Conservation (phyloP, 2,329 filamentous ascomycete genomes). For the Aspergillus tamarii region DNA sequence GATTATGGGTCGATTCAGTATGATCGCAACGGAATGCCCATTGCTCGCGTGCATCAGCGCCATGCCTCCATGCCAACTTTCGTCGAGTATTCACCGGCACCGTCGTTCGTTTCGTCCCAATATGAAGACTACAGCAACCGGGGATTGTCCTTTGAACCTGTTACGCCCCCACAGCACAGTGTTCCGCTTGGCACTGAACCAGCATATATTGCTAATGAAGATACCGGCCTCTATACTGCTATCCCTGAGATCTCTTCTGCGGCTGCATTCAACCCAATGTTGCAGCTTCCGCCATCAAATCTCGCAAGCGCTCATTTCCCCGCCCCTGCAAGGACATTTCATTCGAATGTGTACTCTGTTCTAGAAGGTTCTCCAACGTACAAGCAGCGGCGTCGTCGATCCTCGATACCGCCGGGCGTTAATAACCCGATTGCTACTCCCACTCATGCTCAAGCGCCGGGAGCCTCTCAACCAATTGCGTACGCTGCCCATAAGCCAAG, state of each 20-base stretch:
- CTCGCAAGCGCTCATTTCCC: constrained; percentile 79
- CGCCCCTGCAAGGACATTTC: constrained; percentile 67
- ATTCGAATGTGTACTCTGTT: constrained; percentile 85
- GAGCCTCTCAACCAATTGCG: constrained; percentile 43
- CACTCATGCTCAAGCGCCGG: constrained; percentile 51
- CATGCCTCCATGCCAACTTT: constrained; percentile 99
- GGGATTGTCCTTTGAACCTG: constrained; percentile 92
- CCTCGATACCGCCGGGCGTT: constrained; percentile 83
- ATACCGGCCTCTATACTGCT: constrained; percentile 91
- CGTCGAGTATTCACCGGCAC: constrained; percentile 96
- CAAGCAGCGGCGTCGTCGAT: constrained; percentile 92
- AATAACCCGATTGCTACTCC: constrained; percentile 68
- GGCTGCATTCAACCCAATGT: constrained; percentile 80
- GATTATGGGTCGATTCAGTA: constrained; percentile 83
- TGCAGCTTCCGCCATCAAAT: constrained; percentile 86
- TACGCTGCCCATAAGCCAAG: constrained; percentile 77
- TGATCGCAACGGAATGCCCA: constrained; percentile 86
- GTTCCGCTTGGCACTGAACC: constrained; percentile 81
- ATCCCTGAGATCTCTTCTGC: constrained; percentile 84
- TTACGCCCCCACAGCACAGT: constrained; percentile 92
- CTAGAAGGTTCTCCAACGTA: constrained; percentile 98
- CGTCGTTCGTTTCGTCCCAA: constrained; percentile 97
- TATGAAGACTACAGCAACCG: constrained; percentile 98
- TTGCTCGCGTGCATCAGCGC: constrained; percentile 81
- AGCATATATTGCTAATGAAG: constrained; percentile 97